These are phyloP conservation scores for Lunasporangiospora selenospora DNA, from an alignment of 192 early-diverging fungal genomes.

Conservation along the genomic window DNA sequence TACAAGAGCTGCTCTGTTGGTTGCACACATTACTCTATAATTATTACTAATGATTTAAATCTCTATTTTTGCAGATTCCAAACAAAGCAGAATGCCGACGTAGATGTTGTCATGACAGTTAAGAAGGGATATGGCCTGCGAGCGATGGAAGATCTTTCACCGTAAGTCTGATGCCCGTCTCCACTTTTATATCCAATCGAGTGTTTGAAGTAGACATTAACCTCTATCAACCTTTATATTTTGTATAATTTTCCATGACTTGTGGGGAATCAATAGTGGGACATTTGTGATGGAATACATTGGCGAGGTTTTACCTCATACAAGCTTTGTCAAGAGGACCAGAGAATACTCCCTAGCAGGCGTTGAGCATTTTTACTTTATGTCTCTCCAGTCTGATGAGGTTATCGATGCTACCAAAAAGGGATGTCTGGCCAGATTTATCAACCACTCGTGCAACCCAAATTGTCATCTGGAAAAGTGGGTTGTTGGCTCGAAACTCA, in stretches of 20 bases:
- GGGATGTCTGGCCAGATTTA: conserved; percentile 94
- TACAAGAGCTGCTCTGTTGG: not conserved
- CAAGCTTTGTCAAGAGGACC: conserved; percentile 83
- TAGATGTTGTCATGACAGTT: conserved; percentile 89
- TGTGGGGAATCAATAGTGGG: too few relatives aligned
- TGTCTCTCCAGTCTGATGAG: conserved; percentile 93
- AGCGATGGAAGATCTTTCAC: conserved; percentile 66
- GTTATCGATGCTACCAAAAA: conserved; percentile 95
- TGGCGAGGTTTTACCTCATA: conserved; percentile 90
- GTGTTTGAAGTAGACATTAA: too few relatives aligned
- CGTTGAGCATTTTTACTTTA: conserved; percentile 96
- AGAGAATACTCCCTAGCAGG: conserved; percentile 83
- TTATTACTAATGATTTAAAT: not conserved
- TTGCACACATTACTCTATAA: not conserved
- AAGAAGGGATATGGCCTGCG: conserved; percentile 96
- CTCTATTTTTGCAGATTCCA: conserved; percentile 70
- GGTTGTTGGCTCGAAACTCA: conserved; percentile 87
- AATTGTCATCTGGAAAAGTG: conserved; percentile 97
- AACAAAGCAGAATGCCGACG: conserved; percentile 79
- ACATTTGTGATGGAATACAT: conserved; percentile 97
- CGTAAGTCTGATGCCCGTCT: conserved; percentile 62
- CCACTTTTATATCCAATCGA: too few relatives aligned
- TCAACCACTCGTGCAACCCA: conserved; percentile 97
- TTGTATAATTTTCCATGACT: not conserved
- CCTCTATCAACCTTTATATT: not conserved